phyloP scores from a whole-genome alignment of 179 eudicot genomes.

The Amaranthus tricolor region DNA sequence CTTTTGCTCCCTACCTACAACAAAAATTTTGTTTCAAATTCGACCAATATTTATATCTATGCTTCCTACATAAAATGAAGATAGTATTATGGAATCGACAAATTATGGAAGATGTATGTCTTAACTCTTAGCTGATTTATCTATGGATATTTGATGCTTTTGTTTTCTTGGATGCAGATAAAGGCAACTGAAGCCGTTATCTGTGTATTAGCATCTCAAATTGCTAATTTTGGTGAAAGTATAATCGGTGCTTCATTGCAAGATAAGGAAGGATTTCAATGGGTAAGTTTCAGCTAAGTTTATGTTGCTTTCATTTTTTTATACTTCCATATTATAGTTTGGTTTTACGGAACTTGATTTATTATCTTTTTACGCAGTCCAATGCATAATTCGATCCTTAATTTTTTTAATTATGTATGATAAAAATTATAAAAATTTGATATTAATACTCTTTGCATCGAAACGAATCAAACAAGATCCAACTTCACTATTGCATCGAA shows the following conservation, averaged over 20 bases:
- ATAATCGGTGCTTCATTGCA: constrained; percentile 83
- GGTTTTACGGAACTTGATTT: neutral
- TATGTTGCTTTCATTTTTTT: constrained; percentile 1
- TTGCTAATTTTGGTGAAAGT: constrained; percentile 91
- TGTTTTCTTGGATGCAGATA: constrained; percentile 44
- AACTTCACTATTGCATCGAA: too few relatives aligned
- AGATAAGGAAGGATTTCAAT: constrained; percentile 79
- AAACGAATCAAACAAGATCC: too few relatives aligned
- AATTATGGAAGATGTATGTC: neutral
- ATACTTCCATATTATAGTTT: neutral
- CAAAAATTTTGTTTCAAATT: neutral
- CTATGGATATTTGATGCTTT: constrained; percentile 1
- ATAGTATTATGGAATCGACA: neutral
- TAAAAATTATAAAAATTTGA: too few relatives aligned
- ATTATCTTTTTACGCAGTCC: neutral
- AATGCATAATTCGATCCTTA: too few relatives aligned
- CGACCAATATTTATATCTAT: neutral
- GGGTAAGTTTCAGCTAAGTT: constrained; percentile 50
- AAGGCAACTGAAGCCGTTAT: constrained; percentile 51
- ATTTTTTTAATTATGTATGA: too few relatives aligned
- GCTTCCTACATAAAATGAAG: neutral
- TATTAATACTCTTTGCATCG: too few relatives aligned
- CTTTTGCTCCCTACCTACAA: neutral
- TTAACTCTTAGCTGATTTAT: neutral
- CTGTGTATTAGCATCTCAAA: constrained; percentile 80